Evolutionary conservation across 108 stramenopile genomes (phyloP), one percentile per base, ranked within the genome.

Genomic region (Parietichytrium sp.): DNA sequence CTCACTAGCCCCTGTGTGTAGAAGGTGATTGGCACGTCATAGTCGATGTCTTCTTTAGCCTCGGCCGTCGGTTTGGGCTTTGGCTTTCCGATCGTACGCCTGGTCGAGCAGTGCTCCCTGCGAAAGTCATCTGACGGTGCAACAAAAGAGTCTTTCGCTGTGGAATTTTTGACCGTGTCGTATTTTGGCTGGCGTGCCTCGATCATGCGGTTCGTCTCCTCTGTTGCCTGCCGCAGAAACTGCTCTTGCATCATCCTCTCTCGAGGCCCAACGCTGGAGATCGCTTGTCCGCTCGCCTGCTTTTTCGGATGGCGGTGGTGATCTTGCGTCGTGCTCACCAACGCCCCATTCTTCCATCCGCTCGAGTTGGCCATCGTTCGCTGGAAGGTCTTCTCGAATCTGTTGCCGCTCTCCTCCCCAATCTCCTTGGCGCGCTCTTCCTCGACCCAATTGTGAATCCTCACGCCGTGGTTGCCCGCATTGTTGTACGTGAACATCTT

Each of bases 1-100:
- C 45, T 42, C 6, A 72, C 61, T 10, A 72, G 61, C 4, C 61
- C 38, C 33, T 72, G 61, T 38, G 61, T 72, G 61, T 72, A 72
- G 2, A 1, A 23, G 15, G 61, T 45, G 61, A 72, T 72, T 10
- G 61, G 61, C 38, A 23, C 23, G 20, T 33, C 29, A 25, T 18
- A 72, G 33, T 72, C 61, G 0, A 72, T 23, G 13, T 36, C 33
- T 33, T 33, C 54, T 8, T 54, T 23, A 3, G 15, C 3, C 12
- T 15, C 52, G 18, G 12, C n/a, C 52, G 12, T 29, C 52, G 25
- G 27, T 7, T 31, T 0, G 0, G 10, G 3, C 10, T 72, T 42
- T 7, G 1, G 6, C 42, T 72, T 25, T 6, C 42, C 38, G 2
- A n/a, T 20, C 10, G 45, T 72, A 15, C 38, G 61, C 15, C 61